A percentile compares a stretch with the other conserved stretches of the same genome.
Evolutionary conservation across 176 grass and related monocot species (phyloP).

Genomic region (Phyllostachys edulis): DNA sequence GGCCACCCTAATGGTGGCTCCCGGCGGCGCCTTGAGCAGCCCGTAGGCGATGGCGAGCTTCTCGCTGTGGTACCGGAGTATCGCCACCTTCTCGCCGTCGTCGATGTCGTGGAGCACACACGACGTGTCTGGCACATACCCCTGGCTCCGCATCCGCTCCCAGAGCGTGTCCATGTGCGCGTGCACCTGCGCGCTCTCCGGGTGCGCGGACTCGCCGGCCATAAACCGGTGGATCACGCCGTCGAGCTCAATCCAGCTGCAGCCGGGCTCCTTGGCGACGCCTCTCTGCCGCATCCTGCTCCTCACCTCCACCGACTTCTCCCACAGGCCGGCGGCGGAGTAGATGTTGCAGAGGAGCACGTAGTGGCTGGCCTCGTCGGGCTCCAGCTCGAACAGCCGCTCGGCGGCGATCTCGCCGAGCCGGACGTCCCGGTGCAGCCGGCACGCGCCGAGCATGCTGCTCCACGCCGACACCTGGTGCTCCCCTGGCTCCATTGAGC

Average conservation of each 20-base stretch:
- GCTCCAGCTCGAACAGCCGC: constrained; percentile 78
- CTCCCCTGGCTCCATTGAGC: constrained; percentile 42
- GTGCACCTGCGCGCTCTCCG: constrained; percentile 61
- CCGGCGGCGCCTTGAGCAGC: constrained; percentile 55
- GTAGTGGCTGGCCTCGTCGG: constrained; percentile 83
- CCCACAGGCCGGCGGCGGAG: constrained; percentile 59
- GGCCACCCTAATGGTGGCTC: constrained; percentile 67
- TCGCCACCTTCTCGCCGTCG: constrained; percentile 59
- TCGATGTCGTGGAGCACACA: constrained; percentile 80
- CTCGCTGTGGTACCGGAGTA: constrained; percentile 81
- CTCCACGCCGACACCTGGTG: constrained; percentile 76
- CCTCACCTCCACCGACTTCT: constrained; percentile 55
- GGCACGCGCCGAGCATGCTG: constrained; percentile 75
- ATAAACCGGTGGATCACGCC: constrained; percentile 67
- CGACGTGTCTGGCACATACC: constrained; percentile 74
- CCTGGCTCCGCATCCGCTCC: constrained; percentile 70
- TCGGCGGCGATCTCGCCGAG: constrained; percentile 69
- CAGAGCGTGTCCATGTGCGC: constrained; percentile 61
- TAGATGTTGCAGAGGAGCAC: constrained; percentile 96
- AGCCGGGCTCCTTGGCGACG: constrained; percentile 76
- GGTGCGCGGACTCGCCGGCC: constrained; percentile 69
- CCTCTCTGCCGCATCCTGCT: constrained; percentile 57
- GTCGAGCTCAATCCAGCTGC: constrained; percentile 81
- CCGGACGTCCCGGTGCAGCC: constrained; percentile 55
- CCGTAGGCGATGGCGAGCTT: constrained; percentile 90